Evolutionary conservation across 2,329 filamentous ascomycete genomes (phyloP), one percentile per base, ranked within the genome.

Genomic region (Fusarium sp.): DNA sequence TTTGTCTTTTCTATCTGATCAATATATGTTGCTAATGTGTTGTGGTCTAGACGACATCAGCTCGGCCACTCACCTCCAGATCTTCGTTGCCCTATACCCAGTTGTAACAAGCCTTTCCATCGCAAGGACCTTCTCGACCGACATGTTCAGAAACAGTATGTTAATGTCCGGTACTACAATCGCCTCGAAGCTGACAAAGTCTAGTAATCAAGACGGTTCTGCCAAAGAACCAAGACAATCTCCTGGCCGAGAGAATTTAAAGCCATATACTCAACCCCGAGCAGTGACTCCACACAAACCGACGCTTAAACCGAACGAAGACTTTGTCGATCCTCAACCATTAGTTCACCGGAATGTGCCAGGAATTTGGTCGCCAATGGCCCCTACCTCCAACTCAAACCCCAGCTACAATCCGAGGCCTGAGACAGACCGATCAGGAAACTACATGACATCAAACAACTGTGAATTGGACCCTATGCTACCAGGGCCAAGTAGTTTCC

Each of bases 111-210:
- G 65, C 80, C 82, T 16, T 90, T 90, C 66, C 84, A 89, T 68
- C 84, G 88, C 56, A 82, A 84, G 47, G 88, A 90, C 75, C 78
- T 90, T 13, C 80, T 90, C 20, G 82, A 85, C n/a, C 85, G 88
- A 40, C 88, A 90, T 72, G 70, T 78, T n/a, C 78, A 79, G 57
- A 77, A 75, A 71, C 79, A 81, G 80, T 81, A 76, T 70, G 79
- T 72, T 55, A 42, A 41, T 49, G 5, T n/a, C 21, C 25, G 48
- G 4, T 27, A 14, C 20, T 25, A 13, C 18, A 43, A 20, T 16
- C 58, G 23, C n/a, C 32, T 34, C 20, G 32, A 56, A 23, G 40
- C 71, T 76, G 61, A 76, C 63, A 45, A 45, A 25, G 16, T 9
- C 13, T 32, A 76, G 74, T 55, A 71, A 74, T 6, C 73, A 73